Percentiles rank a stretch among this genome's conserved stretches.
These are phyloP conservation scores for Acaromyces ingoldii DNA, from an alignment of 1,284 basidiomycete species.

Conservation along the genomic window DNA sequence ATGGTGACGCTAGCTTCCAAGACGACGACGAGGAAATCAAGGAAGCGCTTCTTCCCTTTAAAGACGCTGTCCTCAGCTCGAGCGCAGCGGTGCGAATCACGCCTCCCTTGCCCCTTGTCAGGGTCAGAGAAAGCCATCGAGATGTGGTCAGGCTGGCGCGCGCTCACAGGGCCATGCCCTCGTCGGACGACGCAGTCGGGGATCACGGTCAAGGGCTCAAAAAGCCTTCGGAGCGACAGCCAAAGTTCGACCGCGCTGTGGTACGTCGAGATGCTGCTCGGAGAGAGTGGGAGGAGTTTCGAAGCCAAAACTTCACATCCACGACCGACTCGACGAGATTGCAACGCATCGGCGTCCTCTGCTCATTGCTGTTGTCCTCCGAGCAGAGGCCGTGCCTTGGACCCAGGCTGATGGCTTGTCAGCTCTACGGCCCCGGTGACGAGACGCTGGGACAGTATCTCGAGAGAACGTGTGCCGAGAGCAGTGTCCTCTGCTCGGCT, in stretches of 20 bases:
- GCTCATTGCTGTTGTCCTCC: constrained; percentile 65
- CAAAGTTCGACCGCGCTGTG: neutral
- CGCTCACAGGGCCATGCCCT: too few species aligned
- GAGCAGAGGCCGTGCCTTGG: constrained; percentile 55
- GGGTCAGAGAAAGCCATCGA: constrained; percentile 65
- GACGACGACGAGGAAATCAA: constrained; percentile 10
- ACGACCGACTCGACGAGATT: neutral
- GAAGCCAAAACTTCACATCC: neutral
- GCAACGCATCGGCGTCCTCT: constrained; percentile 56
- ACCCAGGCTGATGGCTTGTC: constrained; percentile 63
- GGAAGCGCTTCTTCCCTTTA: constrained; percentile 73
- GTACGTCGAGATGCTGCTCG: neutral
- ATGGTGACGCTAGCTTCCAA: too few species aligned
- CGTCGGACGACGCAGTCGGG: too few species aligned
- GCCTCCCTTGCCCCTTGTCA: constrained; percentile 76
- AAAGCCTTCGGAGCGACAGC: constrained; percentile 3
- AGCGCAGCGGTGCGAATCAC: constrained; percentile 83
- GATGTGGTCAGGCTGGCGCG: too few species aligned
- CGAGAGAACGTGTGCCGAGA: constrained; percentile 70
- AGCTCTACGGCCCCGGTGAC: constrained; percentile 89
- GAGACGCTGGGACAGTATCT: constrained; percentile 87
- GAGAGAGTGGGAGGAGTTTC: neutral
- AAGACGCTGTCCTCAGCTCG: constrained; percentile 77
- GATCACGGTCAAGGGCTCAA: neutral
- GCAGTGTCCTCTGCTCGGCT: constrained; percentile 65